Evolutionary conservation across 495 filamentous ascomycete species (phyloP).

Genomic region (Daldinia vernicosa): DNA sequence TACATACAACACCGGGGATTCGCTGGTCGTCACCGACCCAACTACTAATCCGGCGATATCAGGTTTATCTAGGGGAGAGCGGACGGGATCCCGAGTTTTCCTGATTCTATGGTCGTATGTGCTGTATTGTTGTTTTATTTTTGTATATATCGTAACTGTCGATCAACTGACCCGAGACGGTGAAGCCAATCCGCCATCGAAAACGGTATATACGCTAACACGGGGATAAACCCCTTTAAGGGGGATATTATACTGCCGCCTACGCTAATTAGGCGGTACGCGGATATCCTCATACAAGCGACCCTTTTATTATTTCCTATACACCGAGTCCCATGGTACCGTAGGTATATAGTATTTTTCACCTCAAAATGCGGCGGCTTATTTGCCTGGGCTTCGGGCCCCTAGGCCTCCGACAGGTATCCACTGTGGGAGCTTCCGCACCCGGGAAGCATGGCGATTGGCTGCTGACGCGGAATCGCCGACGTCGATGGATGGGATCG

Average conservation of each 20-base stretch:
- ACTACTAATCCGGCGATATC: slow-evolving; percentile 56
- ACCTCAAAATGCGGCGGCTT: neutral
- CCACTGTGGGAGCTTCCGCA: neutral
- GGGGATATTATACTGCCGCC: neutral
- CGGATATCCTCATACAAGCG: neutral
- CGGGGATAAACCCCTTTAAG: neutral
- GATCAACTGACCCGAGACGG: neutral
- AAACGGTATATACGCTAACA: neutral
- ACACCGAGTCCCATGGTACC: neutral
- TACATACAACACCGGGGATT: slow-evolving; percentile 59
- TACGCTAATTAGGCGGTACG: neutral
- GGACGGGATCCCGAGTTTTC: slow-evolving; percentile 61
- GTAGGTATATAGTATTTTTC: neutral
- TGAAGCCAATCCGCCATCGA: neutral
- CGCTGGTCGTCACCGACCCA: slow-evolving; percentile 61
- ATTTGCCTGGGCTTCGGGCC: slow-evolving; percentile 12
- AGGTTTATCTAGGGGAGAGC: slow-evolving; percentile 59
- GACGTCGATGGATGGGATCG: neutral
- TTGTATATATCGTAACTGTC: neutral
- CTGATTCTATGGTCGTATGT: slow-evolving; percentile 58
- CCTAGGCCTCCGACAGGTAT: slow-evolving; percentile 24
- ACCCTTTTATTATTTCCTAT: neutral
- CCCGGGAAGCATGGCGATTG: neutral
- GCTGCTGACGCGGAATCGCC: neutral
- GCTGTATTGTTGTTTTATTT: neutral